Conservation (phyloP, 2,329 filamentous ascomycete genomes). For the Kalaharituber pfeilii region DNA sequence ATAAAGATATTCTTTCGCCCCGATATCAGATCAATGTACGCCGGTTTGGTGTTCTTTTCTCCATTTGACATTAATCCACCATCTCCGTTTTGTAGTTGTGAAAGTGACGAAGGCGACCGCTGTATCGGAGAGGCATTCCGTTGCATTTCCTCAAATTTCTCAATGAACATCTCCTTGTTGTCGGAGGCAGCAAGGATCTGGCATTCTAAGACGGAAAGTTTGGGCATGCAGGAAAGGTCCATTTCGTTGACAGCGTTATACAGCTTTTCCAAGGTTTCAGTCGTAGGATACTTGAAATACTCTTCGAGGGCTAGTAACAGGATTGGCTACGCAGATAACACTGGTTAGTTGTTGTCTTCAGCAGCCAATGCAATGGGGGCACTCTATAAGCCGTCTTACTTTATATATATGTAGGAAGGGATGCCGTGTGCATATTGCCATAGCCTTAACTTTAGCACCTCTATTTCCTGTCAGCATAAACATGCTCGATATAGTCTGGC, state of each 20-base stretch:
- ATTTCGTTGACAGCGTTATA: slow-evolving; percentile 91
- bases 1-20: slow-evolving; percentile 20
- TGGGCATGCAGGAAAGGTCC: slow-evolving; percentile 88
- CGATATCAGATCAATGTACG: slow-evolving; percentile 21
- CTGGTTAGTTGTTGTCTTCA: slow-evolving; percentile 14
- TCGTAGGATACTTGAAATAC: slow-evolving; percentile 82
- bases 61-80: slow-evolving; percentile 10
- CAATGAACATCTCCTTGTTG: slow-evolving; percentile 88
- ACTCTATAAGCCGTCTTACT: slow-evolving; percentile 31
- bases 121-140: slow-evolving; percentile 24
- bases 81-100: neutral
- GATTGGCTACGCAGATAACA: slow-evolving; percentile 45
- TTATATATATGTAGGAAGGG: slow-evolving; percentile 99
- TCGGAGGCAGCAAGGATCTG: slow-evolving; percentile 78
- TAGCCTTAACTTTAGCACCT: slow-evolving; percentile 89
- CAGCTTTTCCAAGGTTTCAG: slow-evolving; percentile 71
- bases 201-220: slow-evolving; percentile 63
- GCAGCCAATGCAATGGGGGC: slow-evolving; percentile 6
- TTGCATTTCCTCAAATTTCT: slow-evolving; percentile 71
- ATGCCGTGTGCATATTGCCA: slow-evolving; percentile 96
- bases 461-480: slow-evolving; percentile 31
- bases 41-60: slow-evolving; percentile 16
- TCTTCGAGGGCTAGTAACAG: slow-evolving; percentile 82
- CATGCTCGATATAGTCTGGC: neutral
- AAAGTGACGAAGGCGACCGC: slow-evolving; percentile 13